These are phyloP conservation scores for Gliomastix tumulicola DNA, from an alignment of 2,329 filamentous ascomycete species.

Conservation along the genomic window DNA sequence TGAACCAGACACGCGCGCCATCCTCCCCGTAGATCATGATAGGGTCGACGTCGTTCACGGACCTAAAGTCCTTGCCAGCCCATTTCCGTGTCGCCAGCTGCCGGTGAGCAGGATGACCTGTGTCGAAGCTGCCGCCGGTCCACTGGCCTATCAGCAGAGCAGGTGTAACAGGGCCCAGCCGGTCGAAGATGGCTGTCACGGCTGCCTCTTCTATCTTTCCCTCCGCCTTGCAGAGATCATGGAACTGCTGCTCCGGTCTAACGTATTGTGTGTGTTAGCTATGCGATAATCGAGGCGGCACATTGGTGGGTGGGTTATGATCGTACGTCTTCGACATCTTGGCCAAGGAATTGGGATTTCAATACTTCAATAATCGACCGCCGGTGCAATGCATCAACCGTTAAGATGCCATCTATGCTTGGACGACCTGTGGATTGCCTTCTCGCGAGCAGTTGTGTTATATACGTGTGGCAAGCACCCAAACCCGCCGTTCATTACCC, in stretches of 20 bases:
- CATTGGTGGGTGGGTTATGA: background rate
- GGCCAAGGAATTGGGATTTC: background rate
- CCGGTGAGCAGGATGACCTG: conserved; percentile 13
- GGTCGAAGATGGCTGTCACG: conserved; percentile 7
- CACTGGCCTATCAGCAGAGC: conserved; percentile 17
- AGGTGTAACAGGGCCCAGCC: conserved; percentile 12
- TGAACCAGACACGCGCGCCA: conserved; percentile 5
- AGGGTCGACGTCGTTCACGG: conserved; percentile 19
- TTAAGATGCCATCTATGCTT: no score
- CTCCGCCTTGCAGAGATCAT: background rate
- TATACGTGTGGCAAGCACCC: no score
- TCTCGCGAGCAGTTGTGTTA: no score
- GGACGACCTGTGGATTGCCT: no score
- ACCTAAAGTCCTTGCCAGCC: conserved; percentile 20
- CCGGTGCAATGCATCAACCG: no score
- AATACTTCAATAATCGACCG: no score
- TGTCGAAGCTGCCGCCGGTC: conserved; percentile 17
- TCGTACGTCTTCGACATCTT: background rate
- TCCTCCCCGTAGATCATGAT: conserved; percentile 12
- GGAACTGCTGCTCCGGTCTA: conserved; percentile 10
- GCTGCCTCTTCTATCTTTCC: background rate
- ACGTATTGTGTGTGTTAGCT: background rate
- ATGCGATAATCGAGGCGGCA: background rate
- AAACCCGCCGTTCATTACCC: no score
- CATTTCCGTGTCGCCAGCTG: conserved; percentile 15